Evolutionary conservation across 1,139 yeast species (phyloP).

Genomic region (Torulaspora pretoriensis): DNA sequence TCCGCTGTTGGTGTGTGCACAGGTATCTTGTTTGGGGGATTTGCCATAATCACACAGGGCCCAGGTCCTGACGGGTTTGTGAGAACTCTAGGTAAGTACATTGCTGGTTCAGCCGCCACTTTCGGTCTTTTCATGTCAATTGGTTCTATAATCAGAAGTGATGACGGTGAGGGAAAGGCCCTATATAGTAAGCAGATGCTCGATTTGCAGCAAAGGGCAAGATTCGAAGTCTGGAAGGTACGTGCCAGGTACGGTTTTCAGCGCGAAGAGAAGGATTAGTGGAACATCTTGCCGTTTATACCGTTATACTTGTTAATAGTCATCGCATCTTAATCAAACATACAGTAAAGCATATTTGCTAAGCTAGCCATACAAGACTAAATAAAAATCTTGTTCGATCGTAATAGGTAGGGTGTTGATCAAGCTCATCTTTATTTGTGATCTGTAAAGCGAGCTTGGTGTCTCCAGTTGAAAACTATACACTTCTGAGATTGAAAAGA

Average conservation of each 20-base stretch:
- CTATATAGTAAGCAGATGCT: constrained; percentile 16
- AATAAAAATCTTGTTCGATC: too few relatives aligned
- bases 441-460: not conserved
- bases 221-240: constrained; percentile 32
- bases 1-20: constrained; percentile 93
- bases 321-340: constrained; percentile 5
- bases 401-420: too few relatives aligned
- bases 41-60: constrained; percentile 85
- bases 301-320: constrained; percentile 13
- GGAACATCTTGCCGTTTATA: constrained; percentile 4
- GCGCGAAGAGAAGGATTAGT: constrained; percentile 8
- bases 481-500: not conserved
- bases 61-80: constrained; percentile 98
- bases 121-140: constrained; percentile 95
- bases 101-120: constrained; percentile 94
- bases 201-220: constrained; percentile 32
- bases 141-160: constrained; percentile 90
- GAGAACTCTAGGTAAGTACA: constrained; percentile 94
- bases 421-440: not conserved
- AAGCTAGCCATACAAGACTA: too few relatives aligned
- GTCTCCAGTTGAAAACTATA: not conserved
- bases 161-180: constrained; percentile 28
- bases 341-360: too few relatives aligned
- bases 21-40: constrained; percentile 91
- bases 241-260: constrained; percentile 27